Base-by-base conservation (phyloP, 768 basidiomycete genomes). In the Pulveroboletus ravenelii region DNA sequence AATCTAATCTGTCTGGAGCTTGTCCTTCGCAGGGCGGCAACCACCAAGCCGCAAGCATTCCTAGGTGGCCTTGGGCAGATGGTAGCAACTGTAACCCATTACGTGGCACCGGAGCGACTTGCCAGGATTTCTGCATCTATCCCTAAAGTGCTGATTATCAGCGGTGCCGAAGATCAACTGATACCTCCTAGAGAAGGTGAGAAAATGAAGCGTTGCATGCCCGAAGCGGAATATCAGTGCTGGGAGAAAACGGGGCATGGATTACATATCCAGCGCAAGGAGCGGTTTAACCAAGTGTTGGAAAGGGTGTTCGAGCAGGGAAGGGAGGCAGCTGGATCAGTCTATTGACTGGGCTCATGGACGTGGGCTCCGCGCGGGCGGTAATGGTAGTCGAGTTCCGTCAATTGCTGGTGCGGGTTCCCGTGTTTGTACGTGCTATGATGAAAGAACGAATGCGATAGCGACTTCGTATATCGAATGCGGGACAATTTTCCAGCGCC, bases 11-110 rank as follows among this genome's bases (percentile, higher is more conserved):
- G 15, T 37, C n/a, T 49, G 34, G 45, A 89, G 85, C 53, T 58
- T 3, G 75, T 74, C 56, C 63, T 70, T 37, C 66, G 62, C 15
- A 80, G 84, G 17, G 68, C 80, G 14, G 56, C 65, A 6, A 67
- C 78, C 7, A 82, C 84, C 2, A 76, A 74, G 31, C 79, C 78
- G 2, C 90, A 89, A 56, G 72, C 68, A 3, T 63, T 83, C 45
- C 51, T 78, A 15, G 90, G 89, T 0, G 68, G 78, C 23, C 50
- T 92, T 15, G 88, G 85, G 10, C 90, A 93, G 63, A 82, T 87
- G 79, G 73, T 70, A 13, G 87, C 89, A 1, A 81, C 60, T 0
- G 54, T 87, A 1, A 85, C 82, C 0, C 88, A 91, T 61, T 60
- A 76, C 46, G 81, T 89, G 55, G 59, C 70, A 5, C 65, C 76